These are phyloP conservation scores for Trapa bicornis DNA, from an alignment of 345 rosid species.

Conservation along the genomic window DNA sequence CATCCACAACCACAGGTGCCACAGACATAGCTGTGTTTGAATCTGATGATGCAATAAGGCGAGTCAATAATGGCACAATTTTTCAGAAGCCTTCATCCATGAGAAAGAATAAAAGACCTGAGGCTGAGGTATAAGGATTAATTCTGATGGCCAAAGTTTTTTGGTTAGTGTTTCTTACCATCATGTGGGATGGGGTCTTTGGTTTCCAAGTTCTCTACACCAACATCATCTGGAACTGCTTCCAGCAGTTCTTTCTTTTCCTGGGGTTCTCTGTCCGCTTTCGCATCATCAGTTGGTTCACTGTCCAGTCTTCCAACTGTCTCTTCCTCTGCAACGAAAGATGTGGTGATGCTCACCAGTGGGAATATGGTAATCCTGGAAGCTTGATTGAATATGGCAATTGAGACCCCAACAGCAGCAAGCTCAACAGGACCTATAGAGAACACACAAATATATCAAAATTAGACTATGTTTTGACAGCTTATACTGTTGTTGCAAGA, in stretches of 20 bases:
- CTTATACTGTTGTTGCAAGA: background rate
- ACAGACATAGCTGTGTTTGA: constrained; percentile 11
- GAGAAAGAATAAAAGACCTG: too few species aligned
- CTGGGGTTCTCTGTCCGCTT: constrained; percentile 11
- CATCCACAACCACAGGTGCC: constrained; percentile 9
- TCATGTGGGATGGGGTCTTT: constrained; percentile 11
- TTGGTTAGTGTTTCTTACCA: constrained; percentile 10
- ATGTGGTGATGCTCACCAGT: constrained; percentile 78
- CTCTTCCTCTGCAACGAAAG: constrained; percentile 97
- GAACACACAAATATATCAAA: background rate
- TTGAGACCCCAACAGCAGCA: constrained; percentile 94
- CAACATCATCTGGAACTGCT: constrained; percentile 2
- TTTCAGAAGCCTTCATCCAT: background rate
- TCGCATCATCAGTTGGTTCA: constrained; percentile 17
- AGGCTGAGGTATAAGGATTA: too few species aligned
- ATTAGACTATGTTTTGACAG: background rate
- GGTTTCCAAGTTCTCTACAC: constrained; percentile 24
- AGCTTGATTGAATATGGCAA: constrained; percentile 94
- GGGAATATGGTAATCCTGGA: constrained; percentile 84
- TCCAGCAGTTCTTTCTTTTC: constrained; percentile 15
- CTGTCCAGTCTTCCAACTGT: constrained; percentile 32
- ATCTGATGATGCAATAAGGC: background rate
- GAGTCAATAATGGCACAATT: background rate
- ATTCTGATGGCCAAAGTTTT: background rate
- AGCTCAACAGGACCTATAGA: constrained; percentile 64